A percentile compares a stretch with the other conserved stretches of the same genome.
phyloP scores from a whole-genome alignment of 768 basidiomycete genomes.

The Auriscalpium orientale region DNA sequence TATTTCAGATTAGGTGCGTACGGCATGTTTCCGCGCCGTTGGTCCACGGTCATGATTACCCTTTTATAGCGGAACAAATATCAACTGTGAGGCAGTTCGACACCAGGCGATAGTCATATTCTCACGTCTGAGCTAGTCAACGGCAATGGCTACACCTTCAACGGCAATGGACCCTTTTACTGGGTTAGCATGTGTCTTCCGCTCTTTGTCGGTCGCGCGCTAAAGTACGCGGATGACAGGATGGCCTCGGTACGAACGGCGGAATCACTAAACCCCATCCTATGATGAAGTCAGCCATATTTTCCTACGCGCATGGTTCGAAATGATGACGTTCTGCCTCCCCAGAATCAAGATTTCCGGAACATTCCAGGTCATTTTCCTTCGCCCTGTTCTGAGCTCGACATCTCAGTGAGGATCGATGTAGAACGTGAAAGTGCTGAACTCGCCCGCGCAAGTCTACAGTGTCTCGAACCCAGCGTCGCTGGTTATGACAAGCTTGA shows the following conservation, averaged over 20 bases:
- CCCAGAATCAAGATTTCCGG: slow-evolving; percentile 35
- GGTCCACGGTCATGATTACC: neutral
- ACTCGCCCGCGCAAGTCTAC: slow-evolving; percentile 31
- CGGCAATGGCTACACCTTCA: slow-evolving; percentile 33
- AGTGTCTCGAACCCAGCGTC: slow-evolving; percentile 21
- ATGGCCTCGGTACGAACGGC: slow-evolving; percentile 24
- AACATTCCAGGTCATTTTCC: slow-evolving; percentile 23
- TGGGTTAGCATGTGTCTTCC: slow-evolving; percentile 27
- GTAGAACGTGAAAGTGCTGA: slow-evolving; percentile 29
- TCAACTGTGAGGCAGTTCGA: slow-evolving; percentile 35
- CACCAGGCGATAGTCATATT: too few species aligned
- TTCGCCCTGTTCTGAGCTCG: neutral
- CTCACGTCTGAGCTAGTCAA: slow-evolving; percentile 20
- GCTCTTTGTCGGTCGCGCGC: neutral
- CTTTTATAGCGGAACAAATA: slow-evolving; percentile 33
- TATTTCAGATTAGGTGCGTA: slow-evolving; percentile 33
- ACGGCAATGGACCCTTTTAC: slow-evolving; percentile 36
- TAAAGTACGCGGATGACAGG: slow-evolving; percentile 8
- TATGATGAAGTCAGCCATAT: slow-evolving; percentile 31
- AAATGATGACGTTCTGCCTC: neutral
- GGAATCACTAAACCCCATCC: slow-evolving; percentile 27
- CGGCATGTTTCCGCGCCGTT: neutral
- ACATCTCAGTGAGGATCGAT: neutral
- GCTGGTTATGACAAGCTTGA: slow-evolving; percentile 37
- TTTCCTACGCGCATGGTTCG: too few species aligned